Evolutionary conservation across 345 rosid species (phyloP), one percentile per base, ranked within the genome.

Genomic region (Kandelia obovata): DNA sequence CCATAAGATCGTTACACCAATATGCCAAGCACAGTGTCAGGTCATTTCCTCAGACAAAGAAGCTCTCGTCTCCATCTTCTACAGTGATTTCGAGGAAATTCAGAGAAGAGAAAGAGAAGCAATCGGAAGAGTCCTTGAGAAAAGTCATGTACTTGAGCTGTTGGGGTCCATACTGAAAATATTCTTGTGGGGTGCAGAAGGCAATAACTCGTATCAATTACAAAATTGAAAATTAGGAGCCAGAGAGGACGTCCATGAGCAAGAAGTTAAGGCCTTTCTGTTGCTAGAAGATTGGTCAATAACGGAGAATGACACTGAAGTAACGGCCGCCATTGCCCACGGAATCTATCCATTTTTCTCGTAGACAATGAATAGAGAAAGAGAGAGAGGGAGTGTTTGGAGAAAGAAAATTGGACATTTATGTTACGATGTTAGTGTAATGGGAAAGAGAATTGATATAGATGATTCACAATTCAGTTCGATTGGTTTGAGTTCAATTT

Each of bases 121-220:
- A 69, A 28, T 63, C 66, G 65, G 70, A 71, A 28, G 76, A 73
- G 25, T 66, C 76, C 13, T 55, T 73, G 4, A 73, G 61, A 32
- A 66, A 34, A 35, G 71, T 73, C 61, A 66, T 73, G 66, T 73
- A 46, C 53, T 28, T 72, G 76, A 72, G 61, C 4, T 72, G 76
- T 28, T 72, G 71, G 76, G 76, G 76, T 32, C 76, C 66, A 5
- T 25, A 52, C 17, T 66, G 27, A 55, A 23, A 21, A 53, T 35
- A 32, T 43, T 43, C 1, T 6, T 19, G 71, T 43, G 6, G 7
- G 5, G 34, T 31, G 5, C 34, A 31, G 5, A 31, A 31, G 34
- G 34, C 34, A 31, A 31, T 5, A 4, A 4, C 34, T 31, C 6
- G 34, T 31, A 4, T 31, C 34, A 31, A 31, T 31, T 31, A 31